Base-by-base conservation (phyloP, 768 basidiomycete genomes). In the Amanita brunnescens region DNA sequence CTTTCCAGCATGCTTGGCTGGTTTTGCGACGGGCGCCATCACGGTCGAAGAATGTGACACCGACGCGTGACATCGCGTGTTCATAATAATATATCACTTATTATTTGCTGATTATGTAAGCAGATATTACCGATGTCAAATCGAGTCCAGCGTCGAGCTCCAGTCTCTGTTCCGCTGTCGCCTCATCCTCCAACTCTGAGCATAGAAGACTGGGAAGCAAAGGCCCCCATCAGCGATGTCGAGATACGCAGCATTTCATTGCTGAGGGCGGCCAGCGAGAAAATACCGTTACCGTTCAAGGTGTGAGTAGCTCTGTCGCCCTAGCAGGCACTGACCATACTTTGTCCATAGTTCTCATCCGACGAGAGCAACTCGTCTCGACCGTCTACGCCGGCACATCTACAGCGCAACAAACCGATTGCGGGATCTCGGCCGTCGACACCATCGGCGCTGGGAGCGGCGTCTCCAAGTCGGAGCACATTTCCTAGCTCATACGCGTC, bases 121-220 rank as follows among this genome's bases (percentile, higher is more conserved):
- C n/a, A n/a, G n/a, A n/a, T n/a, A n/a, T n/a, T n/a, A n/a, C n/a
- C n/a, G 3, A 49, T 49, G 48, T 49, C 48, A 8, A 40, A 16
- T 29, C 48, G 48, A 12, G 24, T 23, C 5, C 48, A 39, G 37
- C 47, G 48, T 40, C 48, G 48, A 49, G 39, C 39, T n/a, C 48
- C 48, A 0, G 13, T 40, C 23, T 16, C 29, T 8, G 48, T 30
- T 37, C 21, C 48, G 5, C 48, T 24, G 2, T 49, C 59, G 26
- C 59, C 60, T 5, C 64, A 60, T 40, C 41, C 62, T 16, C 61
- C 69, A 1, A 69, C 70, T 1, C 71, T 90, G 32, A 83, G 73
- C 37, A 72, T 95, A 3, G 93, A 96, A 62, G 91, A 95, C 69
- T 98, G 94, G 94, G 93, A 96, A 58, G 66, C 79, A 0, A 85